Conservation (phyloP, 768 basidiomycete genomes). For the Pholiota molesta region DNA sequence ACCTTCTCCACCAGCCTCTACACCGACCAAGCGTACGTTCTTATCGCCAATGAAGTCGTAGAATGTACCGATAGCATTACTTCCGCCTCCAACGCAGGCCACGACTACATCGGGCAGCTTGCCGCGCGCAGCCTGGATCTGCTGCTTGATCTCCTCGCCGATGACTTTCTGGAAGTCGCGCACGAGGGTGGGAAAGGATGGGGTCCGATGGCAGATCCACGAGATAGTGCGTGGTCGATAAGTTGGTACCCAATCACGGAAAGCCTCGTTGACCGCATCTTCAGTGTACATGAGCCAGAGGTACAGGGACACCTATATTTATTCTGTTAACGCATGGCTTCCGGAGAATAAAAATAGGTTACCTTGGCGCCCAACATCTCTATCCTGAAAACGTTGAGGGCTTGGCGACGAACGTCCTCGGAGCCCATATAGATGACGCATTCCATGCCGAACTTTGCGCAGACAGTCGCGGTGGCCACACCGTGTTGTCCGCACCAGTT, state of each 20-base stretch:
- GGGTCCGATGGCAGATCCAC: conserved; percentile 98
- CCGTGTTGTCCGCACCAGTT: conserved; percentile 99
- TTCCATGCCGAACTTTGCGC: conserved; percentile 94
- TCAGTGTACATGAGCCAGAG: conserved; percentile 93
- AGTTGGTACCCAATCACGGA: conserved; percentile 98
- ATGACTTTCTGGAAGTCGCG: conserved; percentile 98
- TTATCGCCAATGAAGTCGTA: conserved; percentile 94
- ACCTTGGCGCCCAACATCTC: conserved; percentile 96
- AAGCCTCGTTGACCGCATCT: conserved; percentile 97
- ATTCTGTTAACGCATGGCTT: background rate
- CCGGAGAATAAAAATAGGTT: background rate
- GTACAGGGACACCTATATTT: conserved; percentile 82
- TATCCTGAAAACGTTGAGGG: conserved; percentile 97
- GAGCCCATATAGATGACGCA: conserved; percentile 98
- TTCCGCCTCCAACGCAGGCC: conserved; percentile 97
- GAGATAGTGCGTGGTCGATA: conserved; percentile 92
- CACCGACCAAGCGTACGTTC: conserved; percentile 84
- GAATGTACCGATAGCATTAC: conserved; percentile 97
- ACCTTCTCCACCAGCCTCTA: conserved; percentile 99
- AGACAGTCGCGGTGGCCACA: conserved; percentile 97
- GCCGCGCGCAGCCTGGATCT: conserved; percentile 69
- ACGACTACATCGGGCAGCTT: conserved; percentile 95
- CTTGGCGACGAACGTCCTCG: conserved; percentile 95
- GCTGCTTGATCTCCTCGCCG: conserved; percentile 90
- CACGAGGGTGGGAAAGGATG: conserved; percentile 99